Conservation (phyloP, 2,329 filamentous ascomycete species). For the Cercospora zeina region DNA sequence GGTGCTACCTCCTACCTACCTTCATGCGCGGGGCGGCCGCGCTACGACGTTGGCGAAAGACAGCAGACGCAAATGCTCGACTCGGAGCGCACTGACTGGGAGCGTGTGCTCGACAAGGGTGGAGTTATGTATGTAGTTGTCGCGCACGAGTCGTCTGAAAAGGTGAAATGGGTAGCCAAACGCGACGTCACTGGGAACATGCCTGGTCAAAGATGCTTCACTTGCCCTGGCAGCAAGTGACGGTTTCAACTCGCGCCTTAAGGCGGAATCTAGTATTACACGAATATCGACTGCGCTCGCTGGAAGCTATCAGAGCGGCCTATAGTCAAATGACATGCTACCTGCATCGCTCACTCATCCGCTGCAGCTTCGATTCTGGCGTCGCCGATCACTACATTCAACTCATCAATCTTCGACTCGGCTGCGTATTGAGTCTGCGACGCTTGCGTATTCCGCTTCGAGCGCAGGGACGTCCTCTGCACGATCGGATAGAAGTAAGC, state of each 20-base stretch:
- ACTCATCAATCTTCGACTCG: constrained; percentile 31
- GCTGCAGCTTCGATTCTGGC: constrained; percentile 20
- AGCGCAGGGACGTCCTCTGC: constrained; percentile 56
- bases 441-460: constrained; percentile 51
- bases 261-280: constrained; percentile 10
- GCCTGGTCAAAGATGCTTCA: constrained; percentile 8
- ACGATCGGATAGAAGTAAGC: constrained; percentile 65
- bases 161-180: neutral
- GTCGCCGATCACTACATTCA: constrained; percentile 33
- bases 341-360: constrained; percentile 1
- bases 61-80: neutral
- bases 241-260: constrained; percentile 3
- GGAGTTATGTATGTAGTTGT: neutral
- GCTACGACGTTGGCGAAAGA: neutral
- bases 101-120: neutral
- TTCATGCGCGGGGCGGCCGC: neutral
- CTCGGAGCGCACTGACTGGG: neutral
- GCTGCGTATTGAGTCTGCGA: constrained; percentile 40
- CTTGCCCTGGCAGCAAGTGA: constrained; percentile 1
- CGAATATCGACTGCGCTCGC: neutral
- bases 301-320: neutral
- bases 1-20: neutral
- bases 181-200: constrained; percentile 16
- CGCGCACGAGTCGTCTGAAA: neutral
- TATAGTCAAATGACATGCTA: neutral